Conservation (phyloP, 331 rosid species). For the Cydonia oblonga region DNA sequence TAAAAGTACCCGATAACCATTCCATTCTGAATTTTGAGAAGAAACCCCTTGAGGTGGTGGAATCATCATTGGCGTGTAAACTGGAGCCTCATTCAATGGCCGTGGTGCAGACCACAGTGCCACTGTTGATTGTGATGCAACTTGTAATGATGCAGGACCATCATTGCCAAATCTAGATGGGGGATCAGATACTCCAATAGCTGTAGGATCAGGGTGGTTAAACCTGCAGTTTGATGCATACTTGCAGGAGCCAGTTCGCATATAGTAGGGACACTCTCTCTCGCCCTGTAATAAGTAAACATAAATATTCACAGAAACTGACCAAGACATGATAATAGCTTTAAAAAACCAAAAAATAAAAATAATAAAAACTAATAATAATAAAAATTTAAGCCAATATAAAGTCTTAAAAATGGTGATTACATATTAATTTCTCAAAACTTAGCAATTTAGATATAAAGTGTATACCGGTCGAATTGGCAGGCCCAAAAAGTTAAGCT, state of each 20-base stretch:
- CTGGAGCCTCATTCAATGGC: slow-evolving; percentile 49
- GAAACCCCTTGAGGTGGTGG: slow-evolving; percentile 42
- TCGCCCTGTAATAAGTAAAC: slow-evolving; percentile 46
- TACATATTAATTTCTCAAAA: background rate
- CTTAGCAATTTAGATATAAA: background rate
- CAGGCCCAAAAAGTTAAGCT: slow-evolving; percentile 76
- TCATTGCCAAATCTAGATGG: slow-evolving; percentile 50
- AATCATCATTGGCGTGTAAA: slow-evolving; percentile 56
- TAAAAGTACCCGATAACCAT: slow-evolving; percentile 59
- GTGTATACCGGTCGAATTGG: slow-evolving; percentile 73
- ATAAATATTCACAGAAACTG: background rate
- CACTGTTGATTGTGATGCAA: slow-evolving; percentile 38
- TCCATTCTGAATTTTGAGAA: slow-evolving; percentile 62
- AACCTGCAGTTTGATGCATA: slow-evolving; percentile 85
- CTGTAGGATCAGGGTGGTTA: slow-evolving; percentile 91
- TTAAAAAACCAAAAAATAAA: background rate
- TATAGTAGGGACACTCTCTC: slow-evolving; percentile 84
- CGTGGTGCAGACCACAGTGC: slow-evolving; percentile 60
- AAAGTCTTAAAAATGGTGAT: background rate
- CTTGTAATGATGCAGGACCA: slow-evolving; percentile 37
- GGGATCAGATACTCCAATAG: slow-evolving; percentile 47
- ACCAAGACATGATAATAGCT: background rate
- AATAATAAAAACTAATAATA: too few relatives aligned
- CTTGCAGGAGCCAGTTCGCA: slow-evolving; percentile 90
- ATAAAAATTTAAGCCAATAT: background rate